Evolutionary conservation across 2,329 filamentous ascomycete species (phyloP).

Genomic region (Colletotrichum euphorbiae): DNA sequence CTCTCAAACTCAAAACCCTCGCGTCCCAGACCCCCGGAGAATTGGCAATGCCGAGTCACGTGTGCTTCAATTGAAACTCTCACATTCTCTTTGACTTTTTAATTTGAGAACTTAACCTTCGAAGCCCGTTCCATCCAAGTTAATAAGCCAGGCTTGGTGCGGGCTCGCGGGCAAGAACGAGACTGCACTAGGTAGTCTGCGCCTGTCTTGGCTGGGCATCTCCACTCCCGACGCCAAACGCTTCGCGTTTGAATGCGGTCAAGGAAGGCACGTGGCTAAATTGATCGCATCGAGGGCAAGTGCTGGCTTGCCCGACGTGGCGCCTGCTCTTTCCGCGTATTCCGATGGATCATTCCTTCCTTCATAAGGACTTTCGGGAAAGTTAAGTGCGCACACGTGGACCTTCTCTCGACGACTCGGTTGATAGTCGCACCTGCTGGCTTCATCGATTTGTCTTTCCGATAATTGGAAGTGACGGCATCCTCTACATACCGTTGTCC

Average conservation of each 20-base stretch:
- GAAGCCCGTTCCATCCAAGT: background rate
- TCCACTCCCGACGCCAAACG: background rate
- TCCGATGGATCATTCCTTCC: background rate
- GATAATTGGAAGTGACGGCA: no score
- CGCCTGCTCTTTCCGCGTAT: no score
- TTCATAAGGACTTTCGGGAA: background rate
- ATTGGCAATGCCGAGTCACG: background rate
- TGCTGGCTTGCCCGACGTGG: no score
- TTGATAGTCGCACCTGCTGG: no score
- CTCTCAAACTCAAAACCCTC: background rate
- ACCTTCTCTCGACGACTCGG: no score
- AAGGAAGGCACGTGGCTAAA: background rate
- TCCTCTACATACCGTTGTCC: background rate
- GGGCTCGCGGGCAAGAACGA: background rate
- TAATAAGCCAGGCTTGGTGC: background rate
- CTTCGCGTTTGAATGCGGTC: background rate
- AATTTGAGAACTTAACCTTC: background rate
- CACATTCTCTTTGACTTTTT: background rate
- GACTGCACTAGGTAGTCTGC: background rate
- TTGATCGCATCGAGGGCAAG: background rate
- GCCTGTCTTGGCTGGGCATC: background rate
- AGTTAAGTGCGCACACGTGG: no score
- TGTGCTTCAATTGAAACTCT: background rate
- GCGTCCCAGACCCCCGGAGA: background rate
- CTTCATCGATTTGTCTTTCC: no score